phyloP scores from a whole-genome alignment of 768 basidiomycete genomes.

The Mycena capillaripes region DNA sequence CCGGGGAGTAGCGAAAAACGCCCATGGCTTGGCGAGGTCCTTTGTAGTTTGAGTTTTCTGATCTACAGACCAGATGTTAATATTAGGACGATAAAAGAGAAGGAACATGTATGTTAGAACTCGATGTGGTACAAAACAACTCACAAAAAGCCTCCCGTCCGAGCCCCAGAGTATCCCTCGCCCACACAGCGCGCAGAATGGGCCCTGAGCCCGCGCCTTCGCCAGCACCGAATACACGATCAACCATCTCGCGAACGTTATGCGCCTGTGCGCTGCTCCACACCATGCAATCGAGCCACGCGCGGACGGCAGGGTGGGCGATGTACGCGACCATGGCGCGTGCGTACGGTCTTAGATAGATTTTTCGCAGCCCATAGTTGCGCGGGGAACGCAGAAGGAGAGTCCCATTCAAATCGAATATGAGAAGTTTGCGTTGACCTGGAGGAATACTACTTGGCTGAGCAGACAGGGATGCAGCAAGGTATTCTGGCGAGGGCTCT shows the following conservation, averaged over 20 bases:
- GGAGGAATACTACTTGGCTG: slow-evolving; percentile 5
- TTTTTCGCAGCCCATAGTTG: slow-evolving; percentile 19
- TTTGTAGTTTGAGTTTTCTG: slow-evolving; percentile 74
- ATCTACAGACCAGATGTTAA: slow-evolving; percentile 43
- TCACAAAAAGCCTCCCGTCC: slow-evolving; percentile 72
- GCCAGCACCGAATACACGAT: slow-evolving; percentile 55
- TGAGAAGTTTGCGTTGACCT: slow-evolving; percentile 60
- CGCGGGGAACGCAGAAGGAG: slow-evolving; percentile 65
- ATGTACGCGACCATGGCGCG: slow-evolving; percentile 61
- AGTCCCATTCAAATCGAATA: slow-evolving; percentile 69
- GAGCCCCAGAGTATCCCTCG: slow-evolving; percentile 82
- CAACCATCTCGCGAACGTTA: slow-evolving; percentile 68
- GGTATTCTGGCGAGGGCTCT: slow-evolving; percentile 23
- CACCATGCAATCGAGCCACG: slow-evolving; percentile 73
- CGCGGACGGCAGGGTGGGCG: slow-evolving; percentile 57
- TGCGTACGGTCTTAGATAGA: slow-evolving; percentile 58
- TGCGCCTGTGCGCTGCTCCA: slow-evolving; percentile 77
- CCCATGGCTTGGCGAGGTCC: slow-evolving; percentile 81
- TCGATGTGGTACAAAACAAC: slow-evolving; percentile 45
- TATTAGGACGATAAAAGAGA: slow-evolving; percentile 26
- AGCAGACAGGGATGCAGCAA: slow-evolving; percentile 17
- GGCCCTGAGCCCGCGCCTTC: slow-evolving; percentile 29
- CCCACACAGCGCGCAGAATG: slow-evolving; percentile 78
- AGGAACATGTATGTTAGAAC: background rate
- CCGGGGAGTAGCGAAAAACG: slow-evolving; percentile 26